Percentiles rank a stretch among this genome's conserved stretches.
Evolutionary conservation across 495 filamentous ascomycete genomes (phyloP).

Genomic region (Neurospora sp.): DNA sequence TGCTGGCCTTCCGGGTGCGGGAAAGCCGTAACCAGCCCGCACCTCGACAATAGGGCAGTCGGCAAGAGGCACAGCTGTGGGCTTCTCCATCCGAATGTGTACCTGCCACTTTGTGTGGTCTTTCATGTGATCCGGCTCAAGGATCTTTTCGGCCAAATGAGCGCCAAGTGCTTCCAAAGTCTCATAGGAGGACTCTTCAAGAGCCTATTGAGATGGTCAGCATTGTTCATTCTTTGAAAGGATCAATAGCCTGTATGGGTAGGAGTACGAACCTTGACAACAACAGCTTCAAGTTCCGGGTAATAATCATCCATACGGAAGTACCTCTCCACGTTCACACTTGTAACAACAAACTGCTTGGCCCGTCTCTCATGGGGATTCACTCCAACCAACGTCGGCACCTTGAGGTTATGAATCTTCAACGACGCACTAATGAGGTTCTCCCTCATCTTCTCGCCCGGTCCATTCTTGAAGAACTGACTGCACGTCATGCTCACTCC

Average conservation of each 20-base stretch:
- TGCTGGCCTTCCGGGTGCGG: not conserved
- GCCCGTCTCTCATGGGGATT: conserved; percentile 46
- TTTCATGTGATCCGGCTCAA: conserved; percentile 4
- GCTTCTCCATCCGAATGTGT: conserved; percentile 46
- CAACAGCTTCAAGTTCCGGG: conserved; percentile 33
- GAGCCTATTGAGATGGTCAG: conserved; percentile 28
- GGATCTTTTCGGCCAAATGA: conserved; percentile 32
- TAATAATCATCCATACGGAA: conserved; percentile 31
- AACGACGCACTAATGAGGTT: conserved; percentile 20
- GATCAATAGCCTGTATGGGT: too few species aligned
- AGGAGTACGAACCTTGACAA: too few species aligned
- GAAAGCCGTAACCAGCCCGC: conserved; percentile 12
- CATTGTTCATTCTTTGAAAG: too few species aligned
- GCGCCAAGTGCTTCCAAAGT: conserved; percentile 52
- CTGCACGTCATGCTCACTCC: conserved; percentile 34
- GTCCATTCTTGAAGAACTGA: conserved; percentile 19
- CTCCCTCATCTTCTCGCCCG: conserved; percentile 3
- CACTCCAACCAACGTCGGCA: conserved; percentile 51
- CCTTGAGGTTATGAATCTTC: conserved; percentile 33
- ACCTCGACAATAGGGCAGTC: conserved; percentile 48
- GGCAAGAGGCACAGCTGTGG: conserved; percentile 46
- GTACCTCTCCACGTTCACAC: conserved; percentile 42
- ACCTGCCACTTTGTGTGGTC: conserved; percentile 31
- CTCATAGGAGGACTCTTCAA: conserved; percentile 49
- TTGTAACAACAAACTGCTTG: conserved; percentile 50